Percentiles rank a stretch among this genome's conserved stretches.
Conservation (phyloP, 257 asterid species). For the Solanum pennellii region DNA sequence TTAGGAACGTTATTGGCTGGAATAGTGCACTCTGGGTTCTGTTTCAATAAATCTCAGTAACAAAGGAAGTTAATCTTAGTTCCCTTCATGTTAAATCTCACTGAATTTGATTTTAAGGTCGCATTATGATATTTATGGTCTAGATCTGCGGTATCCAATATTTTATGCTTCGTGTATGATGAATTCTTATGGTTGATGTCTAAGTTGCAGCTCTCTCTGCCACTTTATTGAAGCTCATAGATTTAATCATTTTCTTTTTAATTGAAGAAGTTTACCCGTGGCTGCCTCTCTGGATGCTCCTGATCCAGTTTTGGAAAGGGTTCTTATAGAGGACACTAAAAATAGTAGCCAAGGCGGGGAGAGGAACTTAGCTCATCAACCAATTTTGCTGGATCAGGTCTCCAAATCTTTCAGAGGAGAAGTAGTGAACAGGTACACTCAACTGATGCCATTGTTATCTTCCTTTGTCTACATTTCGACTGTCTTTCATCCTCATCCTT, state of each 20-base stretch:
- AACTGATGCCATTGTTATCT: neutral
- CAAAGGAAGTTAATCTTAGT: neutral
- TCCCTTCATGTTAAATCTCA: neutral
- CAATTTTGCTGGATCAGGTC: constrained; percentile 27
- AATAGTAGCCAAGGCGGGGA: constrained; percentile 21
- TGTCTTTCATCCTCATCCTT: neutral
- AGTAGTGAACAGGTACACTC: constrained; percentile 35
- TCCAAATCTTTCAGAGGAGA: constrained; percentile 41
- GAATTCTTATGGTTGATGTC: neutral
- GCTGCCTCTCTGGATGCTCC: constrained; percentile 16
- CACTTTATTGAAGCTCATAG: neutral
- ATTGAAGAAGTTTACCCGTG: constrained; percentile 13
- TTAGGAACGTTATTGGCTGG: neutral
- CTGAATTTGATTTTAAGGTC: neutral
- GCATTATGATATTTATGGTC: neutral
- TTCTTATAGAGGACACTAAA: constrained; percentile 12
- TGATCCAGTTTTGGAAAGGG: constrained; percentile 14
- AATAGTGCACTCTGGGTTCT: neutral
- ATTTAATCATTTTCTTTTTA: neutral
- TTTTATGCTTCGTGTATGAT: neutral
- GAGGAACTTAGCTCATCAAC: constrained; percentile 21
- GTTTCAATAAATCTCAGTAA: neutral
- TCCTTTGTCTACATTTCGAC: neutral
- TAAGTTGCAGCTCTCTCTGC: neutral
- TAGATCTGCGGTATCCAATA: neutral